Base-by-base conservation (phyloP, 2,329 filamentous ascomycete genomes). In the Aspergillus sp. region DNA sequence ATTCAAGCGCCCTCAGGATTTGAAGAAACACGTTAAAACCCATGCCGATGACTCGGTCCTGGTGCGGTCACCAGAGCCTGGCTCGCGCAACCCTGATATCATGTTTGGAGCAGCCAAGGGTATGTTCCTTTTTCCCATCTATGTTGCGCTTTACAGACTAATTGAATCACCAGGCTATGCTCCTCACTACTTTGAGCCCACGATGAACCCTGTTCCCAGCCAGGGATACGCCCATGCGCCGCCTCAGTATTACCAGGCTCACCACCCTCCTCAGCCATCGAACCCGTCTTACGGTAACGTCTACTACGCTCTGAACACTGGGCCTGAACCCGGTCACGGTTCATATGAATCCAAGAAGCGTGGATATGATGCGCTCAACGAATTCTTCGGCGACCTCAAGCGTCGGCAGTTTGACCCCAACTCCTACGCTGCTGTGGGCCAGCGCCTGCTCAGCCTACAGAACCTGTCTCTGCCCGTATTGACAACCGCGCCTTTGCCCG, bases 21-120 rank as follows among this genome's bases (percentile, higher is more conserved):
- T 99, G 69, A 98, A 99, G 87, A 99, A 99, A 82, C 95, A 99
- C 75, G 92, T 98, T 77, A 99, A 98, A 87, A 98, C 93, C 4
- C 93, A 98, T 73, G 93, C 93, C 68, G 93, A 98, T 71, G 93
- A 97, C 77, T 96, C 92, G 43, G 91, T 96, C 41, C 81, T 86
- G 61, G 81, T 86, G 60, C 82, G 84, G 66, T 88, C 85, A 45
- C 86, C 86, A 4, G 84, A 87, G 67, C 83, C 85, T 25, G 82
- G 81, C 66, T 69, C 77, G 62, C 74, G 77, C 54, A 73, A 76
- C 40, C 74, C 73, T 2, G 74, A 77, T 57, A 72, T 76, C 62
- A 74, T 76, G 68, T 77, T 73, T 63, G 70, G 70, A 31, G 59
- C 52, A 50, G 67, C 73, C 12, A 77, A 76, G 66, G 70, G 73